phyloP scores from a whole-genome alignment of 2,329 filamentous ascomycete species.

The Ceratocystis huliohia region DNA sequence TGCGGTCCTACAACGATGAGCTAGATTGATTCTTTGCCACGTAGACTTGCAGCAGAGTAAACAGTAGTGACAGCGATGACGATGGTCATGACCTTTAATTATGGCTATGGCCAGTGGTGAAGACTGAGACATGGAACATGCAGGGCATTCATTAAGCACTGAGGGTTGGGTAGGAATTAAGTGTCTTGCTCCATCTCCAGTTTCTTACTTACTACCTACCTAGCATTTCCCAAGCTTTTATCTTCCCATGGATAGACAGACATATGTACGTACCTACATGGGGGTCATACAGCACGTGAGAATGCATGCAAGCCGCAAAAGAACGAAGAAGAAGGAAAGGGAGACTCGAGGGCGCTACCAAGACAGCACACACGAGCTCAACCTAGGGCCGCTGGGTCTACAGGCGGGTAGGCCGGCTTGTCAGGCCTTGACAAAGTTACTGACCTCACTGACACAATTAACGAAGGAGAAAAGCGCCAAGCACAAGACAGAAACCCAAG shows the following conservation, averaged over 20 bases:
- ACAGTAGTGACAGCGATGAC: background rate
- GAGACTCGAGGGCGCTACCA: background rate
- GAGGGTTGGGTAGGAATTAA: background rate
- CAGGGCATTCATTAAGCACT: background rate
- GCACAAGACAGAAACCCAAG: background rate
- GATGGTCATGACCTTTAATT: background rate
- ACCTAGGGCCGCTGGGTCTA: background rate
- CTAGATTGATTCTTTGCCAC: conserved; percentile 8
- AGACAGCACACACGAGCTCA: conserved; percentile 6
- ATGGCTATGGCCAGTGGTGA: background rate
- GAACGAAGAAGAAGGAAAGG: background rate
- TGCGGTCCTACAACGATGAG: background rate
- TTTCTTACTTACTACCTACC: background rate
- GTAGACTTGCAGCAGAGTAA: background rate
- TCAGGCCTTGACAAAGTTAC: conserved; percentile 1
- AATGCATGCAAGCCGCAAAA: conserved; percentile 7
- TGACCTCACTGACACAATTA: background rate
- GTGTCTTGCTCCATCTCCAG: background rate
- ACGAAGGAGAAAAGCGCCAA: background rate
- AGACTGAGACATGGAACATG: background rate
- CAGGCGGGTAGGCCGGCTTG: background rate
- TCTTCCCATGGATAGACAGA: background rate
- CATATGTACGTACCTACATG: conserved; percentile 7
- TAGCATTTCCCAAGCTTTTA: background rate
- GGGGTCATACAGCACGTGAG: background rate